phyloP scores from a whole-genome alignment of 495 filamentous ascomycete genomes.

The Penicillium psychrofluorescens region DNA sequence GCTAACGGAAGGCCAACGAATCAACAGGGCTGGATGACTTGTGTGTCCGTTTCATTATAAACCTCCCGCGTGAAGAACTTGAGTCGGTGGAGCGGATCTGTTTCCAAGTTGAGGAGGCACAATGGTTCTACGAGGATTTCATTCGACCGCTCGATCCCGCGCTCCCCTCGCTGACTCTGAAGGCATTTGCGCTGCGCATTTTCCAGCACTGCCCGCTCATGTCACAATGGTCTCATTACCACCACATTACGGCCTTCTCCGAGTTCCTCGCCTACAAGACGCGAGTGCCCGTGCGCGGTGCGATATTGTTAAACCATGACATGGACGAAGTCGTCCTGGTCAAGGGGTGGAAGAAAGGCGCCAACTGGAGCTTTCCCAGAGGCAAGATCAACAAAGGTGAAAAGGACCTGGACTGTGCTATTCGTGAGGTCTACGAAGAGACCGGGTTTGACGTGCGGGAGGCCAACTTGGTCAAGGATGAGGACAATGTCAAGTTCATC shows the following conservation, averaged over 20 bases:
- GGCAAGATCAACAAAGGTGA: constrained; percentile 98
- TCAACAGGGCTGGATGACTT: constrained; percentile 84
- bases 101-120: constrained; percentile 97
- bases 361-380: constrained; percentile 92
- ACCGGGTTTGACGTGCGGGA: constrained; percentile 77
- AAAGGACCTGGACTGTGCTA: constrained; percentile 82
- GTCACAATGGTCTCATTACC: constrained; percentile 66
- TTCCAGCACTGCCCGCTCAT: constrained; percentile 90
- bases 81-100: constrained; percentile 86
- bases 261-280: constrained; percentile 92
- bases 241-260: constrained; percentile 73
- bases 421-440: constrained; percentile 92
- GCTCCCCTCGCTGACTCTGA: constrained; percentile 75
- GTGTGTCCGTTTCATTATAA: constrained; percentile 92
- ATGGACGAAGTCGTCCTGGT: constrained; percentile 92
- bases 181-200: constrained; percentile 76
- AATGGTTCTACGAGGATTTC: constrained; percentile 99
- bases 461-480: constrained; percentile 62
- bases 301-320: constrained; percentile 79
- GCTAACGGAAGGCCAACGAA: constrained; percentile 5
- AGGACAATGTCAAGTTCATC: constrained; percentile 66
- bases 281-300: constrained; percentile 85
- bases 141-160: constrained; percentile 82
- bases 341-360: constrained; percentile 94
- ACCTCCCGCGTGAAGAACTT: constrained; percentile 85